These are phyloP conservation scores for Carallia brachiata DNA, from an alignment of 345 rosid species.

Conservation along the genomic window DNA sequence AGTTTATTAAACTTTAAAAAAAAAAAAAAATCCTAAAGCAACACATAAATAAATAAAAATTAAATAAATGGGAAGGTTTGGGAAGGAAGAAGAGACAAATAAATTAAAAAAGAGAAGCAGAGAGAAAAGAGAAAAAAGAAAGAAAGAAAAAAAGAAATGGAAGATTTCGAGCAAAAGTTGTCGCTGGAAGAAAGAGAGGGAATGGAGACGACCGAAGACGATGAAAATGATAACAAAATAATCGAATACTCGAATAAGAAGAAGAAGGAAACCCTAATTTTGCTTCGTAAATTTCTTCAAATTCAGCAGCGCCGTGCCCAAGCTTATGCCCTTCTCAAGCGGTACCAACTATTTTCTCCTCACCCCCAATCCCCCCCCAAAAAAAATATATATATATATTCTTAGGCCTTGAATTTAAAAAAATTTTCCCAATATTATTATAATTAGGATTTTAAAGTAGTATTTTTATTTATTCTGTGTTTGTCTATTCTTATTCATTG, in stretches of 20 bases:
- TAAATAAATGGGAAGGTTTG: neutral
- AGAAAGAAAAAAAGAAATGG: constrained; percentile 23
- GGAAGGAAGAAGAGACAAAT: too few species aligned
- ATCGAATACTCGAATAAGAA: neutral
- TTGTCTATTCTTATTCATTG: too few species aligned
- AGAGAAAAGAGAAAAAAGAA: neutral
- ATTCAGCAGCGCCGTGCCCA: constrained; percentile 86
- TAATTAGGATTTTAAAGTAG: too few species aligned
- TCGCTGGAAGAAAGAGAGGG: constrained; percentile 49
- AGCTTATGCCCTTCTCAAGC: constrained; percentile 78
- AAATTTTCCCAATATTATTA: too few species aligned
- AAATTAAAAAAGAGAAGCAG: too few species aligned
- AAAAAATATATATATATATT: too few species aligned
- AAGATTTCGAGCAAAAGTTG: constrained; percentile 73
- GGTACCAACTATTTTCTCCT: constrained; percentile 26
- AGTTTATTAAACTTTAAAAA: too few species aligned
- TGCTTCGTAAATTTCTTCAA: constrained; percentile 63
- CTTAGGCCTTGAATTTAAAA: too few species aligned
- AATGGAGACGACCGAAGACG: constrained; percentile 21
- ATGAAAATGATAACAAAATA: neutral
- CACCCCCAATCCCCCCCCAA: too few species aligned
- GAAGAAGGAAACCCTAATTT: constrained; percentile 34
- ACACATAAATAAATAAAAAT: neutral
- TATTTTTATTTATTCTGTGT: too few species aligned
- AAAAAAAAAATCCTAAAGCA: neutral